A percentile compares a stretch with the other conserved stretches of the same genome.
These are phyloP conservation scores for Agaricales sp. DNA, from an alignment of 1,284 basidiomycete genomes.

Conservation along the genomic window DNA sequence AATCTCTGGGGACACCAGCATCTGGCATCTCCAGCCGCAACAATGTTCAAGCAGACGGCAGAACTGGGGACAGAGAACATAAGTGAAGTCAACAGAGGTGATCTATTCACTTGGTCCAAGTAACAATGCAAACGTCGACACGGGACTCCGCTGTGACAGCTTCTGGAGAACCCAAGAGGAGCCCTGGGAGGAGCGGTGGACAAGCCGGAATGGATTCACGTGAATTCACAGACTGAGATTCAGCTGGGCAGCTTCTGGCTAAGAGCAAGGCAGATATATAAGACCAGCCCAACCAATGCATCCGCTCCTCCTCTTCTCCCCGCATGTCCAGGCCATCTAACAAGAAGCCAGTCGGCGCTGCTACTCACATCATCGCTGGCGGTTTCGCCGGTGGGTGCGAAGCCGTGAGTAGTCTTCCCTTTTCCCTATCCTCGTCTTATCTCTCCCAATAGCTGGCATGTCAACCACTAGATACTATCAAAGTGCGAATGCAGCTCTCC, in stretches of 20 bases:
- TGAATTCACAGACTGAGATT: background rate
- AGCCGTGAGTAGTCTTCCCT: slow-evolving; percentile 39
- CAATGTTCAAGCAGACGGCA: too few relatives aligned
- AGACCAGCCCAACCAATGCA: background rate
- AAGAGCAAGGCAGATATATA: background rate
- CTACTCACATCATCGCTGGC: slow-evolving; percentile 86
- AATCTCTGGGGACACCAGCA: too few relatives aligned
- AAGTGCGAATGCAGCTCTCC: slow-evolving; percentile 97
- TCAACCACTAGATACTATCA: slow-evolving; percentile 92
- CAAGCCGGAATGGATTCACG: background rate
- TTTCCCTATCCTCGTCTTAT: slow-evolving; percentile 4
- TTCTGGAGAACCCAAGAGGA: background rate
- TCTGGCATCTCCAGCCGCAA: too few relatives aligned
- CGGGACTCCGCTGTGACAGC: background rate
- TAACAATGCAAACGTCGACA: too few relatives aligned
- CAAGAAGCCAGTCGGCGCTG: slow-evolving; percentile 73
- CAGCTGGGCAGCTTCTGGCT: background rate
- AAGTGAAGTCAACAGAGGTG: too few relatives aligned
- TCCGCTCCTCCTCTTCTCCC: background rate
- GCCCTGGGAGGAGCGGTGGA: too few relatives aligned
- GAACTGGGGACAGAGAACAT: too few relatives aligned
- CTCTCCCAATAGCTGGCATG: slow-evolving; percentile 45
- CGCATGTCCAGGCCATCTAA: slow-evolving; percentile 48
- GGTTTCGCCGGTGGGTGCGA: slow-evolving; percentile 88
- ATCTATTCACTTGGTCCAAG: too few relatives aligned